Evolutionary conservation across 768 basidiomycete species (phyloP).

Genomic region (Solioccasus polychromus): DNA sequence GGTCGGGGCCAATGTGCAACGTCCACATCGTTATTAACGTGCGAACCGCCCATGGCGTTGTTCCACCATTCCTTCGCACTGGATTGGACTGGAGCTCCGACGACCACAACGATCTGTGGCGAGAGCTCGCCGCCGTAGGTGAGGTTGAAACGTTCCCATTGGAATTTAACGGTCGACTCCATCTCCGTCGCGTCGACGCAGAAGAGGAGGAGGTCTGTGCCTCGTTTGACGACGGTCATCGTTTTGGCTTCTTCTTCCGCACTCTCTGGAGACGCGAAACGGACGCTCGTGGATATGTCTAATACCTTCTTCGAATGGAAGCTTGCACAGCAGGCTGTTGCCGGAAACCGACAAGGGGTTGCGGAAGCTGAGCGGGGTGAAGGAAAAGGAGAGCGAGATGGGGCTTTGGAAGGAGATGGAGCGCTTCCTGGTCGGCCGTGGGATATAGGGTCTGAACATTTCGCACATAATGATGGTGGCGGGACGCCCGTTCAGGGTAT

Average conservation of each 20-base stretch:
- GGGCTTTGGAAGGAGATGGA: constrained; percentile 25
- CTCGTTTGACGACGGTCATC: constrained; percentile 16
- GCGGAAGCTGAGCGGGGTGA: constrained; percentile 18
- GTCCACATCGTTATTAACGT: constrained; percentile 3
- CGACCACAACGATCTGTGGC: constrained; percentile 23
- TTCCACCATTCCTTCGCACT: constrained; percentile 26
- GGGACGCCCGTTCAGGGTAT: background rate
- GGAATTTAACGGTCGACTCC: constrained; percentile 8
- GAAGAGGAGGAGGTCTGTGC: constrained; percentile 26
- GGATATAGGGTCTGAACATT: constrained; percentile 1
- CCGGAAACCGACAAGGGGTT: constrained; percentile 20
- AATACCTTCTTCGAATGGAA: constrained; percentile 20
- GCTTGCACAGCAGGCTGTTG: constrained; percentile 7
- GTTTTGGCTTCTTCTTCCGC: constrained; percentile 8
- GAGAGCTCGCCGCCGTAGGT: constrained; percentile 28
- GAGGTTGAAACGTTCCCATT: constrained; percentile 26
- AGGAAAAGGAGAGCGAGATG: constrained; percentile 14
- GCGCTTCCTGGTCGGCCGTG: constrained; percentile 10
- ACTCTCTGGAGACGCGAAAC: constrained; percentile 17
- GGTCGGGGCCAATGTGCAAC: constrained; percentile 18
- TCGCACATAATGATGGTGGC: constrained; percentile 28
- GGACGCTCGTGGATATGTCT: constrained; percentile 6
- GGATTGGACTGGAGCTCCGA: constrained; percentile 12
- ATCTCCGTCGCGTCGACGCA: constrained; percentile 13
- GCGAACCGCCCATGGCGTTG: background rate